Percentiles rank a stretch among this genome's conserved stretches.
phyloP scores from a whole-genome alignment of 495 filamentous ascomycete species.

The Aspergillus nidulans region DNA sequence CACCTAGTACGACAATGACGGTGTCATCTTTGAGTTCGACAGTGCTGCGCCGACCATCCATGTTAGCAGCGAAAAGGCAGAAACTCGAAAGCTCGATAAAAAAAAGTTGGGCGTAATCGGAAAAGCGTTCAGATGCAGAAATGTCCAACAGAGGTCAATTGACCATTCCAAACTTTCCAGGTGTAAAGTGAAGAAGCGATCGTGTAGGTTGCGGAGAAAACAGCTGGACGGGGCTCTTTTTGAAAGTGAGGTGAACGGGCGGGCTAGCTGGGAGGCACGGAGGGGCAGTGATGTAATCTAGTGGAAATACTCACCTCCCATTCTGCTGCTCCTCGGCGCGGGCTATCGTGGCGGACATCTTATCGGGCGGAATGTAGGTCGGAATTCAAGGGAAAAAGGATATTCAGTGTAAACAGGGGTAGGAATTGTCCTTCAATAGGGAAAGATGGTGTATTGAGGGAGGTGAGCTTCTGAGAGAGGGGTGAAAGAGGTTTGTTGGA shows the following conservation, averaged over 20 bases:
- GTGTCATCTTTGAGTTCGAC: conserved; percentile 99
- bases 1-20: conserved; percentile 92
- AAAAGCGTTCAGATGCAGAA: not conserved
- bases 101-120: not conserved
- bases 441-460: not conserved
- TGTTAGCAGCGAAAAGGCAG: conserved; percentile 21
- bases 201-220: not conserved
- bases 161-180: not conserved
- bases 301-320: conserved; percentile 53
- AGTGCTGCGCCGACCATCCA: conserved; percentile 47
- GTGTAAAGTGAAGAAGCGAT: not conserved
- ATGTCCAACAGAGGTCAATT: not conserved
- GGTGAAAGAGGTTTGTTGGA: conserved; percentile 21
- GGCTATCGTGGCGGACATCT: conserved; percentile 62
- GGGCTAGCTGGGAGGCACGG: conserved; percentile 23
- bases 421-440: not conserved
- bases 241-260: conserved; percentile 16
- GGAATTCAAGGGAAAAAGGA: conserved; percentile 6
- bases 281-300: conserved; percentile 42
- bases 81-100: conserved; percentile 7
- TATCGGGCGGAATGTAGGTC: conserved; percentile 19
- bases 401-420: not conserved
- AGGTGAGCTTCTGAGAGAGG: conserved; percentile 13
- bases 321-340: conserved; percentile 55
- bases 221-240: not conserved